Base-by-base conservation (phyloP, 2,329 filamentous ascomycete species). In the Aspergillus quadricinctus region DNA sequence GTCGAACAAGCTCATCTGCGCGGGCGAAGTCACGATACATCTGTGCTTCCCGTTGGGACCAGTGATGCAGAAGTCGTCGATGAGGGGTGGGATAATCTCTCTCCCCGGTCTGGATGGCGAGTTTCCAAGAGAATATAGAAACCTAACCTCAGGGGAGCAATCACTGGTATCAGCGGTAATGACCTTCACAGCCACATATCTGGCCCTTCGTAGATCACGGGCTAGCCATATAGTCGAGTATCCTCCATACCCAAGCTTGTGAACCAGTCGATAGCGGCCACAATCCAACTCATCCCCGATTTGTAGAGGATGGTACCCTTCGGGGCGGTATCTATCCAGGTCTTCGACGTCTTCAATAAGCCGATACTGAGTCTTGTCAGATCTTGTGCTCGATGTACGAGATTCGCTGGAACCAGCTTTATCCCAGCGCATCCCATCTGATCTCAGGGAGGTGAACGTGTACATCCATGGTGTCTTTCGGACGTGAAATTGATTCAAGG, bases 201-300 rank as follows among this genome's bases (percentile, higher is more conserved):
- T 60, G 0, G 54, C 52, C 5, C 25, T 28, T 29, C 41, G 50
- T 14, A 66, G 23, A 40, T 74, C 71, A 1, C 53, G 57, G n/a
- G 71, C 70, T 21, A 76, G 68, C 70, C 69, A 76, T 29, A 63
- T 61, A 4, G 71, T 75, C 4, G 72, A 75, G 55, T 62, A 63
- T 43, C 46, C 50, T 49, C 60, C 60, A 35, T 58, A 54, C 0
- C 60, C 59, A 28, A 64, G 56, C 28, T 65, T 64, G 17, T 60
- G 21, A 54, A 60, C 50, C 9, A 59, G 14, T 31, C 41, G 51
- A 48, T 62, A 64, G 3, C 55, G 57, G 49, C 58, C 56, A 17
- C 57, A 35, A 45, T 54, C 19, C 4, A 62, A 17, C 4, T 50
- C 7, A 23, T 61, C 57, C 1, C 59, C 57, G 17, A 64, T 48